These are phyloP conservation scores for Acrocalymma vagum DNA, from an alignment of 2,329 filamentous ascomycete genomes.

Conservation along the genomic window DNA sequence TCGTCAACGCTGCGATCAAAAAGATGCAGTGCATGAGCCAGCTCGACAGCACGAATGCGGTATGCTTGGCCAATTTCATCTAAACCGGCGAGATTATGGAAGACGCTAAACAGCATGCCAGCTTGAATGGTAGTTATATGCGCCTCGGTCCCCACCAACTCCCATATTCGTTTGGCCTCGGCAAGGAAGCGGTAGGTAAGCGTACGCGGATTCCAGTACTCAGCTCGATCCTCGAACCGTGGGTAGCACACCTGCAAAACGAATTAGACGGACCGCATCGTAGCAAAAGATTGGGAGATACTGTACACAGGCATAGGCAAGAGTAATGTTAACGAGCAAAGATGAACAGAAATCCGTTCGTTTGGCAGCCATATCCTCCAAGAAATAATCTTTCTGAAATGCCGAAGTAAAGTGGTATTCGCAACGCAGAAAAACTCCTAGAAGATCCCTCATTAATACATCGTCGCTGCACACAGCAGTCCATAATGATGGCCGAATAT, in stretches of 20 bases:
- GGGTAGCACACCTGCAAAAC: constrained; percentile 10
- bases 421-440: constrained; percentile 18
- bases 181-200: constrained; percentile 15
- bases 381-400: constrained; percentile 22
- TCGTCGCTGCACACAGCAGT: constrained; percentile 25
- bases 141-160: constrained; percentile 5
- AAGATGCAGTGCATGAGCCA: constrained; percentile 7
- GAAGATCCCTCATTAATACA: constrained; percentile 18
- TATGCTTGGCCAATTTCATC: constrained; percentile 9
- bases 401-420: constrained; percentile 17
- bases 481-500: constrained; percentile 21
- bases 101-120: constrained; percentile 8
- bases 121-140: constrained; percentile 16
- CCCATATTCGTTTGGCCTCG: constrained; percentile 20
- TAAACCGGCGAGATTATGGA: constrained; percentile 9
- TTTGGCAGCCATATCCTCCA: constrained; percentile 11
- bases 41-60: constrained; percentile 5
- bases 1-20: not conserved
- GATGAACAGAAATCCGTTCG: constrained; percentile 11
- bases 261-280: no score
- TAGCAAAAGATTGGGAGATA: not conserved
- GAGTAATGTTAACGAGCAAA: constrained; percentile 14
- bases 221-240: constrained; percentile 4
- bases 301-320: constrained; percentile 12
- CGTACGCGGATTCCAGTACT: constrained; percentile 17